phyloP scores from a whole-genome alignment of 371 early-diverging fungal genomes.

The Nematocida sp. region DNA sequence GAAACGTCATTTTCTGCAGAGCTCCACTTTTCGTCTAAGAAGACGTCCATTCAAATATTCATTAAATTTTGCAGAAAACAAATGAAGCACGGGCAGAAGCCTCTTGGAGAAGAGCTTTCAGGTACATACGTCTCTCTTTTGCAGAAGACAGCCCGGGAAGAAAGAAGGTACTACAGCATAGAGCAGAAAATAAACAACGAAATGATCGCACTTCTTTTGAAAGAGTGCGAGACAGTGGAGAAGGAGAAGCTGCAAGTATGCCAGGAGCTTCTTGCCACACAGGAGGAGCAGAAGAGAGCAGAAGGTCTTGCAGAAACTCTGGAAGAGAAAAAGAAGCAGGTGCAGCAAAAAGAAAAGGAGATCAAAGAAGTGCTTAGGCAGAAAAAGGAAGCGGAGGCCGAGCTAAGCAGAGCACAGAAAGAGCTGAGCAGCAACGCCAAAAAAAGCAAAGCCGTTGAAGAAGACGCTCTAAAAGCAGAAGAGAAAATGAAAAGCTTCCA shows the following conservation, averaged over 20 bases:
- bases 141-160: conserved; percentile 12
- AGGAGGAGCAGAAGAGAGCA: conserved; percentile 4
- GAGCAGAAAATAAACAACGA: conserved; percentile 42
- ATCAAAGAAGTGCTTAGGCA: conserved; percentile 29
- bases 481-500: not conserved
- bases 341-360: conserved; percentile 6
- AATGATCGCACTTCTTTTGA: conserved; percentile 13
- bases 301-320: not conserved
- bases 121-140: conserved; percentile 10
- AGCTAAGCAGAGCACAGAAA: not conserved
- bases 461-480: not conserved
- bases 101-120: no score
- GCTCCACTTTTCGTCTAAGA: not conserved
- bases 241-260: conserved; percentile 4
- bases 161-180: conserved; percentile 44
- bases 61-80: conserved; percentile 44
- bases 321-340: not conserved
- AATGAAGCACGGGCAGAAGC: no score
- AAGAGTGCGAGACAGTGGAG: not conserved
- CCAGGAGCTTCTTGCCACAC: not conserved
- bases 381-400: not conserved
- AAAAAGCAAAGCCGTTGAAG: not conserved
- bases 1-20: not conserved
- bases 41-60: conserved; percentile 14
- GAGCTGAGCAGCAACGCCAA: not conserved